Base-by-base conservation (phyloP, 495 filamentous ascomycete species). In the Penicillium macrosclerotiorum region DNA sequence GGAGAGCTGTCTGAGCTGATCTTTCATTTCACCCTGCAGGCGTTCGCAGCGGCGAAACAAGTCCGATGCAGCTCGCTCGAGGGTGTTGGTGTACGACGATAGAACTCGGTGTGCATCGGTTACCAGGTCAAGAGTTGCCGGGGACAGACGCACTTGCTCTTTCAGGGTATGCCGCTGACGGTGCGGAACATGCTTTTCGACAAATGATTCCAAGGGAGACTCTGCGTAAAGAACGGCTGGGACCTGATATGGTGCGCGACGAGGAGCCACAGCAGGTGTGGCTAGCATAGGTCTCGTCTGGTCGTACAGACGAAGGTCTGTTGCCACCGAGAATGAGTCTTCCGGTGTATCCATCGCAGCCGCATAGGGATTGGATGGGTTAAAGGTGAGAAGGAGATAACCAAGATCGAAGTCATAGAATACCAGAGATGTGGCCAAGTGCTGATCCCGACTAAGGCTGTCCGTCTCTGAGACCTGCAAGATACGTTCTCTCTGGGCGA, bases 41-140 rank as follows among this genome's bases (percentile, higher is more conserved):
- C 83, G 71, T 55, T 89, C 80, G 54, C 86, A 91, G 17, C 85
- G 78, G 12, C 83, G 76, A 71, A 95, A 95, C 7, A 96, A 71
- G 55, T 94, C 88, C 1, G 90, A 80, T 2, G 88, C 90, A 8
- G 87, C 89, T 38, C 76, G 59, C 27, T 86, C 84, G 19, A 95
- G 73, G 5, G 72, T 69, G 51, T 84, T 74, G 0, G 89, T 93
- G 64, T 95, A 86, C 14, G 75, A 68, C 39, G 82, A 83, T 16
- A 95, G 68, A 3, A 88, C 73, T 34, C 84, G 78, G 62, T 96
- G 90, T 0, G 84, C 86, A 22, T 87, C 79, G 1, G 83, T 83
- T 51, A 96, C 79, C 9, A 92, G 64, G 31, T 85, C 80, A 14
- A 95, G 72, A 1, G 86, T 92, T 7, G 83, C 79, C 6, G 85